Percentiles rank a stretch among this genome's conserved stretches.
Conservation (phyloP, 495 filamentous ascomycete genomes). For the Tuber indicum region DNA sequence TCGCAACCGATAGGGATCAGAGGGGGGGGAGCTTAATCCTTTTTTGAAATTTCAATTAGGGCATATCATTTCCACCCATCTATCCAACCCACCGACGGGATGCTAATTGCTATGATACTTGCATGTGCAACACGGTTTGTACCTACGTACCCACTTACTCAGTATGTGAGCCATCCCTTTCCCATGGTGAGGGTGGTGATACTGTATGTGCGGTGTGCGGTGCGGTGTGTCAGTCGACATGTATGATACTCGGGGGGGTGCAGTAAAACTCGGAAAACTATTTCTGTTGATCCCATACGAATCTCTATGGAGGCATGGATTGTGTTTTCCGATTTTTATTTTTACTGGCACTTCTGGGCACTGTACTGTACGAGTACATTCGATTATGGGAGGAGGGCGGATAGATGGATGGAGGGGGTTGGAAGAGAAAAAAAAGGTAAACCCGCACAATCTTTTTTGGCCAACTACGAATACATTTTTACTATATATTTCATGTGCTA, state of each 20-base stretch:
- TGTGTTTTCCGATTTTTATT: not conserved
- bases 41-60: conserved; percentile 4
- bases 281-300: not conserved
- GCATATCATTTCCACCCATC: not conserved
- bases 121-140: not conserved
- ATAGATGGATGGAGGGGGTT: not conserved
- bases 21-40: not conserved
- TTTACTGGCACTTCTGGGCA: not conserved
- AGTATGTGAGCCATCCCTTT: not conserved
- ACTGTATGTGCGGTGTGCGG: not conserved
- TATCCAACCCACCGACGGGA: not conserved
- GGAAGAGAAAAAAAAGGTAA: not conserved
- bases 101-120: not conserved
- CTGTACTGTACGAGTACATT: not conserved
- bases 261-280: conserved; percentile 4
- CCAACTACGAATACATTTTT: not conserved
- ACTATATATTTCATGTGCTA: not conserved
- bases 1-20: not conserved
- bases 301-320: not conserved
- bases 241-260: conserved; percentile 1
- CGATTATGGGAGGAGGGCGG: not conserved
- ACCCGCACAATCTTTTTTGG: not conserved
- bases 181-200: not conserved
- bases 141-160: not conserved
- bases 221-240: conserved; percentile 1